These are phyloP conservation scores for Trichoderma harzianum DNA, from an alignment of 2,329 filamentous ascomycete species.

Conservation along the genomic window DNA sequence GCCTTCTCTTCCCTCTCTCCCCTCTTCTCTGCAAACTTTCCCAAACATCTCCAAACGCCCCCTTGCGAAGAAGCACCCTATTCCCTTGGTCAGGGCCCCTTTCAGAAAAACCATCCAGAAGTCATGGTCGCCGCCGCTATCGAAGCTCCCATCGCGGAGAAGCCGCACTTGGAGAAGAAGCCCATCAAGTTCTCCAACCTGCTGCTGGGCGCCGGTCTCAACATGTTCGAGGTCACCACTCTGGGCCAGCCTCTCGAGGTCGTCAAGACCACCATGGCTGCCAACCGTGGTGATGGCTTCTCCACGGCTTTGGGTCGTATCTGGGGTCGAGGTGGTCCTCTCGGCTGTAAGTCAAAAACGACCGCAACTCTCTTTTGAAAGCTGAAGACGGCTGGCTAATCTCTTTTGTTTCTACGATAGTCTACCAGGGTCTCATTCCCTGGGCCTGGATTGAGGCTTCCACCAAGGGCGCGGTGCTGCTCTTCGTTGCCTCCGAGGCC, in stretches of 20 bases:
- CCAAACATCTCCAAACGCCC: constrained; percentile 20
- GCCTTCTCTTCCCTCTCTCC: neutral
- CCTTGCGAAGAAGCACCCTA: constrained; percentile 78
- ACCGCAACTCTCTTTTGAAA: neutral
- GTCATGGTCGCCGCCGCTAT: constrained; percentile 61
- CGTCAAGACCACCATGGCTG: constrained; percentile 99
- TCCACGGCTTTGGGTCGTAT: constrained; percentile 75
- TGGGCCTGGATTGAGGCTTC: constrained; percentile 99
- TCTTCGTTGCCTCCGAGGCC: constrained; percentile 98
- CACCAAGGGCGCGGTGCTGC: constrained; percentile 96
- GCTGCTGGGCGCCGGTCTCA: constrained; percentile 88
- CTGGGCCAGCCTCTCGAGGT: constrained; percentile 86
- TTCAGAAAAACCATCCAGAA: constrained; percentile 48
- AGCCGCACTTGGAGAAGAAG: constrained; percentile 82
- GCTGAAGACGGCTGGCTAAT: neutral
- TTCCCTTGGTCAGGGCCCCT: constrained; percentile 96
- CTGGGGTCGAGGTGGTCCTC: constrained; percentile 87
- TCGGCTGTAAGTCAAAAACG: constrained; percentile 73
- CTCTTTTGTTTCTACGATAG: constrained; percentile 44
- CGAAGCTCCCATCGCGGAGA: constrained; percentile 45
- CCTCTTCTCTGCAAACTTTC: neutral
- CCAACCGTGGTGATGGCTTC: constrained; percentile 89
- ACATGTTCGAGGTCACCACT: constrained; percentile 83
- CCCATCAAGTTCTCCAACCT: constrained; percentile 99
- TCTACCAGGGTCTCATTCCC: constrained; percentile 98